These are phyloP conservation scores for Leccinum insolens DNA, from an alignment of 1,284 basidiomycete species.

Conservation along the genomic window DNA sequence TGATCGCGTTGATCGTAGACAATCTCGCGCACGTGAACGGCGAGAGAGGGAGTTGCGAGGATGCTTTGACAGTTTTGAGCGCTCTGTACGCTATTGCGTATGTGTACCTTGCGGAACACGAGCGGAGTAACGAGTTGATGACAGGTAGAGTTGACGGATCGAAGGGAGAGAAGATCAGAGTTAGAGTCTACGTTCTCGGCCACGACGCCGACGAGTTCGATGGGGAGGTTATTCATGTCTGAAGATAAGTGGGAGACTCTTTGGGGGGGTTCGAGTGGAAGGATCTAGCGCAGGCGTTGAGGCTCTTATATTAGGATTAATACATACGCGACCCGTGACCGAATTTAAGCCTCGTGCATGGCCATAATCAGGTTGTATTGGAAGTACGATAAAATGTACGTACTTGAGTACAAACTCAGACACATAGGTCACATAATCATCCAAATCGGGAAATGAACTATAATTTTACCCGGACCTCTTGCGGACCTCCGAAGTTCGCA, in stretches of 20 bases:
- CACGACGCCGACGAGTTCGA: slow-evolving; percentile 31
- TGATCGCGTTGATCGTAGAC: slow-evolving; percentile 34
- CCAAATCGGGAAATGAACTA: background rate
- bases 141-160: slow-evolving; percentile 30
- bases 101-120: slow-evolving; percentile 23
- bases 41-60: slow-evolving; percentile 23
- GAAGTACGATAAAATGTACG: background rate
- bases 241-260: background rate
- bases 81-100: slow-evolving; percentile 31
- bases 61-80: slow-evolving; percentile 28
- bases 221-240: slow-evolving; percentile 29
- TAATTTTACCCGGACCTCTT: background rate
- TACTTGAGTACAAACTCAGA: background rate
- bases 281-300: background rate
- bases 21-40: slow-evolving; percentile 30
- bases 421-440: background rate
- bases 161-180: slow-evolving; percentile 32
- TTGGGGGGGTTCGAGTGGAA: background rate
- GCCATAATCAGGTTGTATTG: background rate
- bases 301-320: slow-evolving; percentile 20
- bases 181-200: slow-evolving; percentile 25
- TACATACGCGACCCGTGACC: background rate
- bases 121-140: slow-evolving; percentile 29
- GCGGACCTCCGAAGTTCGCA: background rate
- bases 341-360: background rate